A percentile compares a stretch with the other conserved stretches of the same genome.
These are phyloP conservation scores for Penicillium brevicompactum DNA, from an alignment of 2,329 filamentous ascomycete species.

Conservation along the genomic window DNA sequence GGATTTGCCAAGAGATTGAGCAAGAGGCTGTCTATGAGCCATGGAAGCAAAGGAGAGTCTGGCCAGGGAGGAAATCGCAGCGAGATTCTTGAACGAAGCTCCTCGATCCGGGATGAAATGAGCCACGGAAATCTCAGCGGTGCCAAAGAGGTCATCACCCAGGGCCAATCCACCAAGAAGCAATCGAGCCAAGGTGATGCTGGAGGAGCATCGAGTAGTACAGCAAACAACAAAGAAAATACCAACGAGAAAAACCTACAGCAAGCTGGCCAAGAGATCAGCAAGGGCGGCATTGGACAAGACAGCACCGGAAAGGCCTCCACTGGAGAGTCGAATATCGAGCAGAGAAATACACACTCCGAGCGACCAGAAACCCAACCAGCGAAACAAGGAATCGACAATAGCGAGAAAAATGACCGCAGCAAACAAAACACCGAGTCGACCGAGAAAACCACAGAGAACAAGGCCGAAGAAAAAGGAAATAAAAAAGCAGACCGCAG, in stretches of 20 bases:
- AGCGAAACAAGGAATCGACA: background rate
- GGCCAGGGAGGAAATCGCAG: conserved; percentile 1
- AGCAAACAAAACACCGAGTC: background rate
- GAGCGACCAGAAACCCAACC: background rate
- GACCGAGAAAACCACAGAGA: background rate
- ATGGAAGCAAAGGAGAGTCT: conserved; percentile 8
- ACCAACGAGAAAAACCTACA: conserved; percentile 10
- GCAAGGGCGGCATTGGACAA: background rate
- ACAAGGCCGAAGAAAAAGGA: background rate
- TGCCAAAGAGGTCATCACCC: conserved; percentile 10
- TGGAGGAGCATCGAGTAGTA: conserved; percentile 1
- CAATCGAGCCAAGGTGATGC: conserved; percentile 4
- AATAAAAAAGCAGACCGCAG: background rate
- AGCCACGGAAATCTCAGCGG: conserved; percentile 11
- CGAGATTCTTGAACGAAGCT: conserved; percentile 7
- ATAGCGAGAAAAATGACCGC: background rate
- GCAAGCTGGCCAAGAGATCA: conserved; percentile 4
- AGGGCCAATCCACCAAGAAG: conserved; percentile 11
- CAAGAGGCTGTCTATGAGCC: conserved; percentile 16
- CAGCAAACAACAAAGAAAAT: conserved; percentile 9
- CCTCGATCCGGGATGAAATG: conserved; percentile 10
- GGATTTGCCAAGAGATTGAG: conserved; percentile 21
- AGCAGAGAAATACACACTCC: background rate
- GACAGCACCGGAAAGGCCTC: background rate
- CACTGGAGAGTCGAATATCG: background rate